Conservation (phyloP, 108 stramenopile genomes). For the Cyclotella distinguenda region DNA sequence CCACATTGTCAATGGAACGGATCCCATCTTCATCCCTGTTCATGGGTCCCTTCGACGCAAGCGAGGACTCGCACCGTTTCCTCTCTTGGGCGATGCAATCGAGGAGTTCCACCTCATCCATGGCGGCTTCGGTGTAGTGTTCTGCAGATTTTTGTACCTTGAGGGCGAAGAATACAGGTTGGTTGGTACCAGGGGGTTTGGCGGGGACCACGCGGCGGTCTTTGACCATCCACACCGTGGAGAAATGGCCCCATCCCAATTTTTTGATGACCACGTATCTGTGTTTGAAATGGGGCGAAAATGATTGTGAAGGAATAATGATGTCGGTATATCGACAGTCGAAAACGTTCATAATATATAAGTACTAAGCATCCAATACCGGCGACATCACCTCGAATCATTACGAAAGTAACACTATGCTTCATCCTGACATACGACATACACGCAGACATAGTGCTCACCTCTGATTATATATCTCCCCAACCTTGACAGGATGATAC, state of each 20-base stretch:
- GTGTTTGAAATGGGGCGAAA: background rate
- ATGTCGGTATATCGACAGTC: no score
- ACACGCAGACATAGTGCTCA: constrained; percentile 24
- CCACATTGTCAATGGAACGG: constrained; percentile 54
- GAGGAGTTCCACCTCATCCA: constrained; percentile 96
- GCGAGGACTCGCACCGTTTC: constrained; percentile 53
- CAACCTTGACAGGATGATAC: constrained; percentile 93
- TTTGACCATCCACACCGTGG: constrained; percentile 96
- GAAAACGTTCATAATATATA: no score
- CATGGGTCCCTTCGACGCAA: constrained; percentile 50
- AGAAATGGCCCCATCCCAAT: constrained; percentile 99
- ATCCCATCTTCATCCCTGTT: constrained; percentile 41
- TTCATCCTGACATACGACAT: background rate
- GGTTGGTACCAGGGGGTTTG: constrained; percentile 24
- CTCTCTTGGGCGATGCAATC: constrained; percentile 78
- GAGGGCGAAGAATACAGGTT: constrained; percentile 74
- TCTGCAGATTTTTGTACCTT: constrained; percentile 98
- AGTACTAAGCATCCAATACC: no score
- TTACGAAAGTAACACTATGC: background rate
- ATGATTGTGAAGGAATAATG: background rate
- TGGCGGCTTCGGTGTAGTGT: constrained; percentile 97
- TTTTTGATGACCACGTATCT: constrained; percentile 96
- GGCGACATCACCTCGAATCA: no score
- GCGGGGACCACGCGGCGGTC: constrained; percentile 57
- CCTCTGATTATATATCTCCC: constrained; percentile 93